Evolutionary conservation across 2,329 filamentous ascomycete genomes (phyloP), one percentile per base, ranked within the genome.

Genomic region (Colletotrichum eremochloae): DNA sequence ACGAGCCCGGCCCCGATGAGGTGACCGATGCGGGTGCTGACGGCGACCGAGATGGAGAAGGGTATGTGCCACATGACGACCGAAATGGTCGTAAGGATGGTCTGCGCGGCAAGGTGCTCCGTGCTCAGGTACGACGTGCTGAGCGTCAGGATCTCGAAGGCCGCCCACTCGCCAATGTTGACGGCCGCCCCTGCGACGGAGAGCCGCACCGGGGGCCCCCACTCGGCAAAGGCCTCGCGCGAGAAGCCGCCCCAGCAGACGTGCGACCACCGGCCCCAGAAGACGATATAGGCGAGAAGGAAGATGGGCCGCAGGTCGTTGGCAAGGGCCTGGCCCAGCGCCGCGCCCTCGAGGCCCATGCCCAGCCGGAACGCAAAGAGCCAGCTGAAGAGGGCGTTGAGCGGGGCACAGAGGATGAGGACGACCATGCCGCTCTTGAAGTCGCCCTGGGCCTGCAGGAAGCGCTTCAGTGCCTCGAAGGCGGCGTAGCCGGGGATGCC

Each of bases 401-500:
- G 71, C 0, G 86, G 86, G 0, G 85, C 82, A 50, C 84, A 84
- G 33, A 87, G 74, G 1, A 87, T 57, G 11, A 88, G 78, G 31
- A 87, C 81, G 11, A 81, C 79, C 75, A 88, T 82, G 18, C 83
- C 85, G 1, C 84, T 85, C 44, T 84, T 84, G 79, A 88, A 89
- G 42, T 87, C 81, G 1, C 87, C 87, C 73, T 89, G 87, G 0
- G 87, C 85, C 75, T 89, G 87, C 3, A 88, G 81, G 73, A 88
- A 89, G 0, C 87, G 81, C 76, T 89, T 89, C 1, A 85, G 80
- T 0, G 85, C 85, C 73, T 89, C 87, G 40, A 89, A 89, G 3
- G 82, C 82, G 1, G 85, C 86, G 67, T 88, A 89, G 3, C 86
- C 87, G 0, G 87, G 87, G 1, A 87, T 79, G 0, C 87, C 86